A percentile compares a stretch with the other conserved stretches of the same genome.
Conservation (phyloP, 2,329 filamentous ascomycete species). For the Massarina eburnea region DNA sequence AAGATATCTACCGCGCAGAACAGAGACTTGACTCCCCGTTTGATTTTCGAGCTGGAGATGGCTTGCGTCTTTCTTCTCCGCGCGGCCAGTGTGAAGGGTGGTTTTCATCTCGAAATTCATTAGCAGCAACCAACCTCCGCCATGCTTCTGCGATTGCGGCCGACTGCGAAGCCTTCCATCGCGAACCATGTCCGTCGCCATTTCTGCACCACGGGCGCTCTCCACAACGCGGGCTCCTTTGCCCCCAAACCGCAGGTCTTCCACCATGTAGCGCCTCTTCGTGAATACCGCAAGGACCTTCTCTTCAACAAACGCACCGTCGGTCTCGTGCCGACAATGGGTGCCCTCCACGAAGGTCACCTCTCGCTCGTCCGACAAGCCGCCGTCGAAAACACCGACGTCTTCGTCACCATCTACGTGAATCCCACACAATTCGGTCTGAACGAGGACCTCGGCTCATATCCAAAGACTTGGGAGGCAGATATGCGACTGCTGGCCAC, state of each 20-base stretch:
- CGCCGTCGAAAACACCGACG: conserved; percentile 78
- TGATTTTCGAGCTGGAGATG: conserved; percentile 19
- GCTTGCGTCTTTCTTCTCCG: conserved; percentile 9
- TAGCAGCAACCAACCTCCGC: no score
- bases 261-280: conserved; percentile 71
- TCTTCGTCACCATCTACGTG: conserved; percentile 91
- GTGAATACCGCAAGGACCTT: conserved; percentile 68
- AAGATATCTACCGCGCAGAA: conserved; percentile 28
- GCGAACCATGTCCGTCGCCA: conserved; percentile 16
- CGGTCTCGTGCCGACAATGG: conserved; percentile 95
- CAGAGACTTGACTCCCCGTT: conserved; percentile 22
- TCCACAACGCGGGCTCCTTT: conserved; percentile 20
- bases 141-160: no score
- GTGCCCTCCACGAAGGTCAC: conserved; percentile 91
- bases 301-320: conserved; percentile 69
- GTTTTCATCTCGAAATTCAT: conserved; percentile 6
- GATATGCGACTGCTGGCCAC: conserved; percentile 69
- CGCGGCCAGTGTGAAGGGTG: conserved; percentile 8
- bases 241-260: conserved; percentile 64
- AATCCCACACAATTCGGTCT: conserved; percentile 96
- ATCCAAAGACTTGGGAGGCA: conserved; percentile 84
- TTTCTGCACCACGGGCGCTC: conserved; percentile 20
- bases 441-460: conserved; percentile 82
- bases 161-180: background rate
- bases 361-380: conserved; percentile 82